Evolutionary conservation across 768 basidiomycete genomes (phyloP).

Genomic region (Trametes sanguinea): DNA sequence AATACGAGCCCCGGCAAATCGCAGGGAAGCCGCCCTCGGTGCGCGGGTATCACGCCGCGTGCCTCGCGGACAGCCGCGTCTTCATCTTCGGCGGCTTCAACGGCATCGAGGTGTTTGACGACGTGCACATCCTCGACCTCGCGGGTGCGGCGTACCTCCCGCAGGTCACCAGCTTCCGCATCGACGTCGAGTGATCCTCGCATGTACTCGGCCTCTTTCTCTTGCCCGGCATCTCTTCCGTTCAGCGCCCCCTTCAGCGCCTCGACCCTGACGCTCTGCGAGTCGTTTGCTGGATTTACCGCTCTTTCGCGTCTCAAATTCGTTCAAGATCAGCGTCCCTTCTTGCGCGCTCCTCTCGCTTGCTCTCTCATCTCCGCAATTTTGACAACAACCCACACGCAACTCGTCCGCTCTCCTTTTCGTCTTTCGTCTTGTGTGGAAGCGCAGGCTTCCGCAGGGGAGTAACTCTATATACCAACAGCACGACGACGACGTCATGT

Average conservation of each 20-base stretch:
- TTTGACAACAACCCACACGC: neutral
- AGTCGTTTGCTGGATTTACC: neutral
- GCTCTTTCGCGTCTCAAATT: neutral
- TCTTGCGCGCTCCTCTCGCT: neutral
- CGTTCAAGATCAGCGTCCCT: neutral
- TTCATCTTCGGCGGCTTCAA: conserved; percentile 91
- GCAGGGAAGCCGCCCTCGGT: conserved; percentile 68
- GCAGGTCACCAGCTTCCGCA: conserved; percentile 48
- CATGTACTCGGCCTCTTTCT: neutral
- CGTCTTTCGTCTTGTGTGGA: neutral
- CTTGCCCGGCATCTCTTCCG: neutral
- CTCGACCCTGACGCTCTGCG: neutral
- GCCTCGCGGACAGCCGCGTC: conserved; percentile 81
- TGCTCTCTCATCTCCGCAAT: neutral
- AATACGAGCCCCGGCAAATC: conserved; percentile 74
- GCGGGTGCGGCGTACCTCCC: conserved; percentile 88
- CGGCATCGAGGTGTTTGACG: conserved; percentile 80
- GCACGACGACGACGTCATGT: neutral
- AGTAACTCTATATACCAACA: conserved; percentile 10
- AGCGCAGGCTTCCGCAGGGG: conserved; percentile 1
- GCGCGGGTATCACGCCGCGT: conserved; percentile 83
- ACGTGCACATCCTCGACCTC: conserved; percentile 83
- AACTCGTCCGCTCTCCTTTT: neutral
- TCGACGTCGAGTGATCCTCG: conserved; percentile 31
- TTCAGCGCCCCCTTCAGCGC: too few relatives aligned